phyloP scores from a whole-genome alignment of 2,329 filamentous ascomycete species.

The Botryotinia globosa region DNA sequence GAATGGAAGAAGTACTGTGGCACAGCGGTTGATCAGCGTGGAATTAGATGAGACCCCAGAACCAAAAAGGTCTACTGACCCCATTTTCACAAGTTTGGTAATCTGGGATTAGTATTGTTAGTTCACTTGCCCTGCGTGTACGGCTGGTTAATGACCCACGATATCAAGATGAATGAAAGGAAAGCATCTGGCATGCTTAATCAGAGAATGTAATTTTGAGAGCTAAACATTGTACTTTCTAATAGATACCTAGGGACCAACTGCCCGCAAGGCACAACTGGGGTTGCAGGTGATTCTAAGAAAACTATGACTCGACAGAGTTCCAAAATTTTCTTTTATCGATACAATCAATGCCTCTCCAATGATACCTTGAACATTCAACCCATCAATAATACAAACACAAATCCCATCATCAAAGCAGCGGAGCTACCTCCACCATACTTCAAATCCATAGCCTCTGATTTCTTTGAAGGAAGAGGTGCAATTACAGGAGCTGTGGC shows the following conservation, averaged over 20 bases:
- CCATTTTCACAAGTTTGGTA: not conserved
- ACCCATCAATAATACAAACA: slow-evolving; percentile 14
- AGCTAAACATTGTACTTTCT: not conserved
- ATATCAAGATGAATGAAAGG: not conserved
- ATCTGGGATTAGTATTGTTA: not conserved
- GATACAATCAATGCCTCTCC: not conserved
- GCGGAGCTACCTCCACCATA: slow-evolving; percentile 3
- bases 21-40: not conserved
- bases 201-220: not conserved
- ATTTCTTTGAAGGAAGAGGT: slow-evolving; percentile 1
- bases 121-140: not conserved
- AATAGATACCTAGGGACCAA: not conserved
- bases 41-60: not conserved
- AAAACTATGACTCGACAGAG: not conserved
- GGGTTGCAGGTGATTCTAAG: not conserved
- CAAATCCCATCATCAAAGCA: slow-evolving; percentile 11
- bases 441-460: slow-evolving; percentile 10
- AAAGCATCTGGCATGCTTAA: not conserved
- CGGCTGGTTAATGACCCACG: no score
- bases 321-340: not conserved
- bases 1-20: not conserved
- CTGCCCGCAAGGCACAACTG: not conserved
- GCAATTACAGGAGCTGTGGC: not conserved
- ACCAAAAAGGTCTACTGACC: not conserved
- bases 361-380: not conserved